Evolutionary conservation across 805 yeast species (phyloP).

Genomic region (Kluyveromyces aestuarii): DNA sequence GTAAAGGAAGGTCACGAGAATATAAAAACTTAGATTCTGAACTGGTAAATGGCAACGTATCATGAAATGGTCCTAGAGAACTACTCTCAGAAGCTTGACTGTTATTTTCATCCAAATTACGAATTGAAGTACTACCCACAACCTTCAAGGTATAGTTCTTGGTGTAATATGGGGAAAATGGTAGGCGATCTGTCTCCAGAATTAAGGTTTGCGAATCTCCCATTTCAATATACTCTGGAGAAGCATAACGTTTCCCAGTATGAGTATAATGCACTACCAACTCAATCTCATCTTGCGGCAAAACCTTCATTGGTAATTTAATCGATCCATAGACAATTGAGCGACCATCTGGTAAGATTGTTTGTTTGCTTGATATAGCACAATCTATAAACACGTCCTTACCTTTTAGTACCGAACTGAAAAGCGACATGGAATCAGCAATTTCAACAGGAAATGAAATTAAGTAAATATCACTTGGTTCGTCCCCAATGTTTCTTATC

Average conservation of each 20-base stretch:
- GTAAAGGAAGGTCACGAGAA: constrained; percentile 57
- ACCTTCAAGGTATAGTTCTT: constrained; percentile 38
- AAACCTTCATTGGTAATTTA: constrained; percentile 52
- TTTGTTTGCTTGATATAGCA: constrained; percentile 21
- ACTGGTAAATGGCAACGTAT: constrained; percentile 38
- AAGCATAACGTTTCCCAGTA: constrained; percentile 42
- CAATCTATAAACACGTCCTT: constrained; percentile 18
- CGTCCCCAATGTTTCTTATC: constrained; percentile 47
- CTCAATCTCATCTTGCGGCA: constrained; percentile 47
- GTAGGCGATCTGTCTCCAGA: constrained; percentile 44
- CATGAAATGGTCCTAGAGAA: constrained; percentile 46
- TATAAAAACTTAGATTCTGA: constrained; percentile 49
- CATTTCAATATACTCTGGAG: constrained; percentile 56
- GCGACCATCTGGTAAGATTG: constrained; percentile 16
- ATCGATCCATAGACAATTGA: constrained; percentile 37
- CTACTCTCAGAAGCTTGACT: constrained; percentile 34
- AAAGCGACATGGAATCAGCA: constrained; percentile 35
- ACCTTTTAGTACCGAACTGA: constrained; percentile 32
- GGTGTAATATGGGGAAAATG: constrained; percentile 57
- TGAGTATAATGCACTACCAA: constrained; percentile 43
- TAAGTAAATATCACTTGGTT: constrained; percentile 47
- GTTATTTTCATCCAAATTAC: constrained; percentile 22
- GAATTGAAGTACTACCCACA: constrained; percentile 19
- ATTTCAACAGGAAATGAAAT: constrained; percentile 47
- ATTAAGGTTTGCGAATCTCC: constrained; percentile 52